phyloP scores from a whole-genome alignment of 192 early-diverging fungal species.

The Cladochytrium replicatum region DNA sequence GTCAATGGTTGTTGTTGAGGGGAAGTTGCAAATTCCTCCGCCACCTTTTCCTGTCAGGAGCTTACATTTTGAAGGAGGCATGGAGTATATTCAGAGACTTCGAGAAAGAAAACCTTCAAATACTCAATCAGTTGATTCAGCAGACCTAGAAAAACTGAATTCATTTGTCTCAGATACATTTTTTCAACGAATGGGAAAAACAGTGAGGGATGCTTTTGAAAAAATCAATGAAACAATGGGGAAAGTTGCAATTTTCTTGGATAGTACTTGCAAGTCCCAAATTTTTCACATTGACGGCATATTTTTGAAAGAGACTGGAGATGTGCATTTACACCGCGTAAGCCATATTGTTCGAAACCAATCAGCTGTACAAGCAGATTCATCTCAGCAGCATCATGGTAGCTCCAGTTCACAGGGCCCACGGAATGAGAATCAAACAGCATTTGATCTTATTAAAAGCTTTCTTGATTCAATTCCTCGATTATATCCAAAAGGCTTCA shows the following conservation, averaged over 20 bases:
- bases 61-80: neutral
- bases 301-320: too few relatives aligned
- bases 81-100: slow-evolving; percentile 16
- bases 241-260: slow-evolving; percentile 47
- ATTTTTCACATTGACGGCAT: neutral
- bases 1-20: slow-evolving; percentile 39
- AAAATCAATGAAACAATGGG: slow-evolving; percentile 55
- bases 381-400: slow-evolving; percentile 6
- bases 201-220: slow-evolving; percentile 59
- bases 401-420: too few relatives aligned
- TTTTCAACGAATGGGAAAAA: slow-evolving; percentile 47
- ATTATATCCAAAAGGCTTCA: slow-evolving; percentile 52
- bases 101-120: neutral
- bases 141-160: slow-evolving; percentile 2
- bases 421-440: slow-evolving; percentile 9
- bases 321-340: too few relatives aligned
- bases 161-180: slow-evolving; percentile 33
- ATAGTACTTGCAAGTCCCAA: slow-evolving; percentile 32
- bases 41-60: slow-evolving; percentile 35
- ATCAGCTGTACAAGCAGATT: too few relatives aligned
- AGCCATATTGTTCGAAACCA: too few relatives aligned
- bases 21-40: slow-evolving; percentile 31
- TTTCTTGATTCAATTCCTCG: slow-evolving; percentile 65
- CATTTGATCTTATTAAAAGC: slow-evolving; percentile 58
- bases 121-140: neutral